phyloP scores from a whole-genome alignment of 164 flowering plant species.

The Piper longum region DNA sequence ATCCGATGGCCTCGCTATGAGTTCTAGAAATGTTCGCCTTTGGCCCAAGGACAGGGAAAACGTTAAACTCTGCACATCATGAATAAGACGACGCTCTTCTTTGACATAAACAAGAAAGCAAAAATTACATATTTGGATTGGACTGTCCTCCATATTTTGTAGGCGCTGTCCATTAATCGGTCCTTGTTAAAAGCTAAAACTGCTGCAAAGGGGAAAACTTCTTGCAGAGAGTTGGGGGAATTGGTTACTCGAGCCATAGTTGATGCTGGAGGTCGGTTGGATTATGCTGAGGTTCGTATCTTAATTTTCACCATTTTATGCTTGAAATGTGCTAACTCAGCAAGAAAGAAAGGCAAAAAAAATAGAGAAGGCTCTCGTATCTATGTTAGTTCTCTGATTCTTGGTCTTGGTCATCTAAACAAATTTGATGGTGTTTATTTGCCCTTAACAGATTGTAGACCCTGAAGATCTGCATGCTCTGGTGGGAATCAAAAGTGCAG shows the following conservation, averaged over 20 bases:
- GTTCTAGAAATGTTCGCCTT: constrained; percentile 84
- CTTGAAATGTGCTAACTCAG: not conserved
- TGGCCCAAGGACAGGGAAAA: constrained; percentile 61
- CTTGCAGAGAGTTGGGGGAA: constrained; percentile 41
- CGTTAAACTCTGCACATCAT: constrained; percentile 22
- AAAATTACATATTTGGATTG: not conserved
- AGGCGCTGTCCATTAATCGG: constrained; percentile 79
- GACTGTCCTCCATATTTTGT: constrained; percentile 4
- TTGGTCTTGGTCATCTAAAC: not conserved
- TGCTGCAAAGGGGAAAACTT: constrained; percentile 46
- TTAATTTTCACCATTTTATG: not conserved
- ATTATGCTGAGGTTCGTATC: constrained; percentile 74
- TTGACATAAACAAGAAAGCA: not conserved
- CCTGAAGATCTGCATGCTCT: constrained; percentile 55
- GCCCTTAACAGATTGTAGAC: constrained; percentile 58
- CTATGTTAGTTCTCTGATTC: not conserved
- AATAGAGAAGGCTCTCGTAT: not conserved
- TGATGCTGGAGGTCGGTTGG: constrained; percentile 73
- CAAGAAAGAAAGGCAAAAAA: not conserved
- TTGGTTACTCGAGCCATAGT: constrained; percentile 36
- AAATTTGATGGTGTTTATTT: not conserved
- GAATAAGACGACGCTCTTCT: not conserved
- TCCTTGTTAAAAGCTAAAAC: constrained; percentile 54
- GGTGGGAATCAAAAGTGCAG: constrained; percentile 53
- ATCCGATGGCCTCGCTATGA: constrained; percentile 88